Base-by-base conservation (phyloP, 2,329 filamentous ascomycete species). In the Ophiostoma himal-ulmi region DNA sequence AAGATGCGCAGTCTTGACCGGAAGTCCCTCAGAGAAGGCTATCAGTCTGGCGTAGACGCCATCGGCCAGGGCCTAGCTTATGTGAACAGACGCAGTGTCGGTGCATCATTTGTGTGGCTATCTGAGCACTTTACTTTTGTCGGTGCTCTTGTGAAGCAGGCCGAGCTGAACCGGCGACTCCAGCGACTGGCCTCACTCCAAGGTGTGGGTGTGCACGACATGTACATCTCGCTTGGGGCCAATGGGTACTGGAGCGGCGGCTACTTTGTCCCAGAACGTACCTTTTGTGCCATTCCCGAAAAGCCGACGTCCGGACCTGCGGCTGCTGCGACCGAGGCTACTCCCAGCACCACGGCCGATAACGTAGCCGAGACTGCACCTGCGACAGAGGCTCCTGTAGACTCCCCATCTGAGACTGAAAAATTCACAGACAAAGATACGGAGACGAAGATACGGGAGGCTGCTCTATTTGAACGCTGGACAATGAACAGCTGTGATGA, bases 61-160 rank as follows among this genome's bases (percentile, higher is more conserved):
- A 77, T 85, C 34, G 83, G 83, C 14, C 83, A 86, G 72, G 85
- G 84, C 1, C 79, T 86, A 10, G 84, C 84, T 13, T 87, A 87
- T 73, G 81, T 87, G 76, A 87, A 86, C 76, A 80, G 84, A 7
- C 84, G 85, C 17, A 86, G 84, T 60, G 84, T 87, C 1, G 88
- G 88, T 2, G 85, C 88, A 70, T 91, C 92, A 0, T 90, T 92
- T 74, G 86, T 84, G 22, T 96, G 92, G 89, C 87, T 94, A 4
- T 88, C 89, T 0, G 91, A 90, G 20, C 93, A 97, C 78, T 86
- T 96, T 68, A 91, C 92, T 48, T 97, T 96, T 75, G 90, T 96
- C 1, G 92, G 92, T 0, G 89, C 91, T 65, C 83, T 97, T 1
- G 85, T 93, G 74, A 89, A 91, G 69, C 87, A 88, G 20, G 88